Evolutionary conservation across 805 yeast genomes (phyloP).

Genomic region (Zygoascus bituminiphila): DNA sequence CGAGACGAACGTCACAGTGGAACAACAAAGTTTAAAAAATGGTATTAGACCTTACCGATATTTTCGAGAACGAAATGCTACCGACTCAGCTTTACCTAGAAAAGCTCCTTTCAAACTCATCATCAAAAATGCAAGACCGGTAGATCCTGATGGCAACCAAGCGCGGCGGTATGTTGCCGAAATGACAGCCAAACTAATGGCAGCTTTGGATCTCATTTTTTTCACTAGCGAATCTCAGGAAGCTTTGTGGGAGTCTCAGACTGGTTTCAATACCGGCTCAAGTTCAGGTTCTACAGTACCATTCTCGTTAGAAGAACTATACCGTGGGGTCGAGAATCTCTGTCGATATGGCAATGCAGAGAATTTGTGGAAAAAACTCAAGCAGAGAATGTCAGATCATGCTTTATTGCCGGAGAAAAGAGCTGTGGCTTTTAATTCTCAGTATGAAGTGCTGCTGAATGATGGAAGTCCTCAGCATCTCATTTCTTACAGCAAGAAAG

Average conservation of each 20-base stretch:
- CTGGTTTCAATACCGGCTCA: too few relatives aligned
- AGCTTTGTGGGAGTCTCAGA: slow-evolving; percentile 1
- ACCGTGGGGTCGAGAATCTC: slow-evolving; percentile 26
- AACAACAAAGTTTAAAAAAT: neutral
- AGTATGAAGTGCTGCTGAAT: neutral
- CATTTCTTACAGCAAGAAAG: neutral
- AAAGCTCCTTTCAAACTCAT: slow-evolving; percentile 1
- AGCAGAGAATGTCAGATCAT: slow-evolving; percentile 4
- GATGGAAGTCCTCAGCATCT: neutral
- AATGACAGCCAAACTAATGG: slow-evolving; percentile 10
- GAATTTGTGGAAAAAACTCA: slow-evolving; percentile 18
- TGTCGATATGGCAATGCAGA: slow-evolving; percentile 22
- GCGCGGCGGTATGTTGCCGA: slow-evolving; percentile 11
- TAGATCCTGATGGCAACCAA: neutral
- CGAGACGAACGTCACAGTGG: neutral
- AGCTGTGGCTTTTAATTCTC: neutral
- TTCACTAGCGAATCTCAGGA: slow-evolving; percentile 1
- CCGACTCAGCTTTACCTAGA: neutral
- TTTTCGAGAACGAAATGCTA: neutral
- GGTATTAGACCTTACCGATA: slow-evolving; percentile 3
- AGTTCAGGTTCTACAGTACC: neutral
- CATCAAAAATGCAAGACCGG: slow-evolving; percentile 1
- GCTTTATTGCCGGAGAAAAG: neutral
- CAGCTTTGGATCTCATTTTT: slow-evolving; percentile 14
- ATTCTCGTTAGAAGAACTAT: slow-evolving; percentile 24